Conservation (phyloP, 1,284 basidiomycete species). For the Rhizoctonia solani region DNA sequence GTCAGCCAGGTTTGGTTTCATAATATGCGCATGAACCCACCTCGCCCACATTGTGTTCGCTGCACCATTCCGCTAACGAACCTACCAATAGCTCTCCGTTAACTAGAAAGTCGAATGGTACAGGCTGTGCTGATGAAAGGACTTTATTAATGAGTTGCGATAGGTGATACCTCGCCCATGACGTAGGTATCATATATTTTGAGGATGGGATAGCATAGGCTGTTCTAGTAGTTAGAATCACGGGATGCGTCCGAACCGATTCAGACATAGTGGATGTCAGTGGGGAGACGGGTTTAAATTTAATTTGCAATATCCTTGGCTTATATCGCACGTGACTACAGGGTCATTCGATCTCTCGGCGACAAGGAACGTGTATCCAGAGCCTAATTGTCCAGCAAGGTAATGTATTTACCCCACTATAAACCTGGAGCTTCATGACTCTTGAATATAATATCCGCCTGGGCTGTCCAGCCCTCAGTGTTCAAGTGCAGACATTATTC, state of each 20-base stretch:
- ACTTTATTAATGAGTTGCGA: constrained; percentile 98
- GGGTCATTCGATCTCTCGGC: no score
- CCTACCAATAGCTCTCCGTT: constrained; percentile 79
- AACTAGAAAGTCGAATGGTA: constrained; percentile 95
- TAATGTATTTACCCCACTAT: no score
- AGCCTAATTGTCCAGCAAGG: no score
- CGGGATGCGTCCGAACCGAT: constrained; percentile 54
- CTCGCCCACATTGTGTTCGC: constrained; percentile 71
- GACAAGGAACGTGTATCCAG: no score
- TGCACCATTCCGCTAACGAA: constrained; percentile 77
- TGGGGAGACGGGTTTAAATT: constrained; percentile 10
- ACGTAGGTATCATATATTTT: constrained; percentile 91
- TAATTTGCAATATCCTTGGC: constrained; percentile 4
- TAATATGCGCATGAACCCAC: no score
- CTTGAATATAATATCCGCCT: no score
- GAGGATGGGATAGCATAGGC: constrained; percentile 82
- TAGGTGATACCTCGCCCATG: constrained; percentile 94
- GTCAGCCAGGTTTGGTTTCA: background rate
- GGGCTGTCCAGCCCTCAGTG: no score
- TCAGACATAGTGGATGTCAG: background rate
- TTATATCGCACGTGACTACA: no score
- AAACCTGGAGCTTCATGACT: no score
- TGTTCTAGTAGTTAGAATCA: constrained; percentile 81
- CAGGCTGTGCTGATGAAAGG: constrained; percentile 68
- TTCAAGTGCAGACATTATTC: no score